Conservation (phyloP, 2,329 filamentous ascomycete species). For the Alternaria hordeiaustralica region DNA sequence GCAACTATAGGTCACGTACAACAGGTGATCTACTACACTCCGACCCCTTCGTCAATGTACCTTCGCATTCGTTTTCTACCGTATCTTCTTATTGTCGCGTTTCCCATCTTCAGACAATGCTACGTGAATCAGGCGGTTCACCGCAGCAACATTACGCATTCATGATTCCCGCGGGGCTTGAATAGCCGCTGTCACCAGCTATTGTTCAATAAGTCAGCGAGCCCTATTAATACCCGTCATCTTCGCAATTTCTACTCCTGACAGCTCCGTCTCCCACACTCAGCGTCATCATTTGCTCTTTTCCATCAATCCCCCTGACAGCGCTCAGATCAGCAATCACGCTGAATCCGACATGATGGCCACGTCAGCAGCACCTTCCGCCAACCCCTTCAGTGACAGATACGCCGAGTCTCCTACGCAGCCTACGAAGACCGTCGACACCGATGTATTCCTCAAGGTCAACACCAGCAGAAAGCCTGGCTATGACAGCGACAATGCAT, state of each 20-base stretch:
- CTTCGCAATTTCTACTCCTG: not conserved
- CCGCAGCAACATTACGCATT: not conserved
- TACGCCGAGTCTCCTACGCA: not conserved
- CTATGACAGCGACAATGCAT: not conserved
- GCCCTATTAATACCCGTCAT: not conserved
- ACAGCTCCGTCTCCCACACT: not conserved
- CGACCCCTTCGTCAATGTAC: not conserved
- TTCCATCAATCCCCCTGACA: not conserved
- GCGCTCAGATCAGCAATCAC: not conserved
- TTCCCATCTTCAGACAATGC: not conserved
- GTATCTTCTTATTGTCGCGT: not conserved
- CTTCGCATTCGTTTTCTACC: not conserved
- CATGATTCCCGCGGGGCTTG: slow-evolving; percentile 4
- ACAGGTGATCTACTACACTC: slow-evolving; percentile 1
- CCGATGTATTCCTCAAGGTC: not conserved
- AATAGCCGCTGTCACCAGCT: slow-evolving; percentile 3
- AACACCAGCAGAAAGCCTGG: not conserved
- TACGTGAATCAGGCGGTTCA: not conserved
- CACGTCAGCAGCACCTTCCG: not conserved
- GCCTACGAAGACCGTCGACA: not conserved
- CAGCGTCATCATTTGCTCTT: not conserved
- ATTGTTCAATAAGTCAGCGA: not conserved
- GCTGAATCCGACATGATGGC: not conserved
- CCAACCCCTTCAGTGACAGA: slow-evolving; percentile 17
- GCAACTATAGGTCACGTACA: not conserved